These are phyloP conservation scores for Trichosanthes cucumerina DNA, from an alignment of 306 rosid genomes.

Conservation along the genomic window DNA sequence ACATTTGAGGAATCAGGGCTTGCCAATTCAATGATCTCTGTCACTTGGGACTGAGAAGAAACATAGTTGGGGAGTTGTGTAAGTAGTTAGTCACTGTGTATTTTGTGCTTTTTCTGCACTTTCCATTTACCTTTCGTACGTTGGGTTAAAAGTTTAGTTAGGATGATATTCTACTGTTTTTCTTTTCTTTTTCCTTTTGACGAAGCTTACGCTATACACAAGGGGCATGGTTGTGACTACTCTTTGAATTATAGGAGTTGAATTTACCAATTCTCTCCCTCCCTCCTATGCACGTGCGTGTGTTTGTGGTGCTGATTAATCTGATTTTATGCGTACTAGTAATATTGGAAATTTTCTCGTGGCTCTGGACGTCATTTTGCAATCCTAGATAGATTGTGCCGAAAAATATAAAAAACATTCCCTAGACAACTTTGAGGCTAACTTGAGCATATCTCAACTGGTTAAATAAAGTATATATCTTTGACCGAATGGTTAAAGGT, in stretches of 20 bases:
- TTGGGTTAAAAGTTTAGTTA: background rate
- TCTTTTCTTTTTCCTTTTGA: background rate
- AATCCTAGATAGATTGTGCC: background rate
- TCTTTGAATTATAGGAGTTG: background rate
- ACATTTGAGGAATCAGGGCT: slow-evolving; percentile 78
- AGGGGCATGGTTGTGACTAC: background rate
- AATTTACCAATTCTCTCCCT: background rate
- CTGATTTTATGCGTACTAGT: background rate
- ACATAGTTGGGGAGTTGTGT: background rate
- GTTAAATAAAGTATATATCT: no score
- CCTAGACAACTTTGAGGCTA: background rate
- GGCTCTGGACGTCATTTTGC: background rate
- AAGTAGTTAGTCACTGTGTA: background rate
- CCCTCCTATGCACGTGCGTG: background rate
- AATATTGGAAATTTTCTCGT: background rate
- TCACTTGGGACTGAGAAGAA: slow-evolving; percentile 67
- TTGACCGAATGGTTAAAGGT: no score
- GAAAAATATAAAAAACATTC: background rate
- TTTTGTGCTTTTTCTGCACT: background rate
- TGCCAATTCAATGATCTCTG: slow-evolving; percentile 85
- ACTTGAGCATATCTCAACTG: no score
- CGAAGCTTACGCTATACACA: background rate
- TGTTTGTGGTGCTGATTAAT: background rate
- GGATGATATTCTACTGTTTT: background rate
- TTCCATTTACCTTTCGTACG: background rate